These are phyloP conservation scores for Conringia planisiliqua DNA, from an alignment of 345 rosid species.

Conservation along the genomic window DNA sequence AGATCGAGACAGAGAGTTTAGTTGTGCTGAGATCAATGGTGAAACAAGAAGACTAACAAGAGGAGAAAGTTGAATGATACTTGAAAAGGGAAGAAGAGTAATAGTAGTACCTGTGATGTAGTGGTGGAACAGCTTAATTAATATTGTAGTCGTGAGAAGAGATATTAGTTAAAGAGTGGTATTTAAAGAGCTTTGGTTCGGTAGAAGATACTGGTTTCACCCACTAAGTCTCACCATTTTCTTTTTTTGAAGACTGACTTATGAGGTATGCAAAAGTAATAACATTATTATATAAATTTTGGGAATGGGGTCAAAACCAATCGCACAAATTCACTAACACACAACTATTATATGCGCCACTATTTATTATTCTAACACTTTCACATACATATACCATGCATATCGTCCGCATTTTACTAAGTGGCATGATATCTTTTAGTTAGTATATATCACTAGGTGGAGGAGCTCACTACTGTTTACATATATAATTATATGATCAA, in stretches of 20 bases:
- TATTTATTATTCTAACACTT: conserved; percentile 9
- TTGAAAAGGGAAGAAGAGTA: conserved; percentile 11
- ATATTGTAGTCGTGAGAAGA: conserved; percentile 7
- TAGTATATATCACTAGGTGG: conserved; percentile 16
- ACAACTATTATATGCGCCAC: conserved; percentile 8
- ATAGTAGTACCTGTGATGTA: conserved; percentile 11
- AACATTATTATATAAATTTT: background rate
- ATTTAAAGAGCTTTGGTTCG: conserved; percentile 27
- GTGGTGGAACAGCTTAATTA: conserved; percentile 11
- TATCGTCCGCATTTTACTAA: conserved; percentile 7
- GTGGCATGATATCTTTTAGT: conserved; percentile 26
- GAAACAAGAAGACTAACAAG: background rate
- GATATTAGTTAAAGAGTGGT: conserved; percentile 10
- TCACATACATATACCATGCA: background rate
- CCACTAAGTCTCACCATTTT: conserved; percentile 17
- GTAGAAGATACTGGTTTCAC: conserved; percentile 23
- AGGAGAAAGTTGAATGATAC: background rate
- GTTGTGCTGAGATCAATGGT: background rate
- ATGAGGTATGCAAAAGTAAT: conserved; percentile 18
- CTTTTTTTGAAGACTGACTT: background rate
- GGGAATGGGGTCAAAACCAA: conserved; percentile 18
- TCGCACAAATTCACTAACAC: conserved; percentile 15
- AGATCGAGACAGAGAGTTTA: background rate
- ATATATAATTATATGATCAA: background rate
- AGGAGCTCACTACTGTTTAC: background rate